Base-by-base conservation (phyloP, 306 rosid genomes). In the Pyrus pyrifolia region DNA sequence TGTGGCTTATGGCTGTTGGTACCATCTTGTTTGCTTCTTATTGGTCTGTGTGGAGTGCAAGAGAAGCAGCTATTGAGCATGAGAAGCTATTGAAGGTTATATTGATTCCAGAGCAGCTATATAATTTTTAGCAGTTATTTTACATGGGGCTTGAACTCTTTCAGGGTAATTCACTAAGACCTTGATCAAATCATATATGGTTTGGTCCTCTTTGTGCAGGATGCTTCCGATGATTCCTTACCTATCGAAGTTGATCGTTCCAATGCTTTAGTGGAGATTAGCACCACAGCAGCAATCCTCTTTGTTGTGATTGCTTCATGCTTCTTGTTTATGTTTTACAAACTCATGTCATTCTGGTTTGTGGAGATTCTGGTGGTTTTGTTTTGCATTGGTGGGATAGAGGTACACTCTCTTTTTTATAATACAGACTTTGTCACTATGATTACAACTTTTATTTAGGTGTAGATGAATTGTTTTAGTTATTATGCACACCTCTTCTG, bases 1-100 rank as follows among this genome's bases (percentile, higher is more conserved):
- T 94, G 74, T 94, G 98, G 98, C 98, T 94, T 53, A 94, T 94
- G 98, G 98, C 98, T 80, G 96, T 92, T 80, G 97, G 96, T 63
- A 94, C 98, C 84, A 89, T 94, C 86, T 80, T 94, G 74, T 86
- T 90, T 87, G 93, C 93, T 58, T 94, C 98, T 46, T 94, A 87
- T 84, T 94, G 98, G 98, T 92, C 98, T 81, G 97, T 97, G 38
- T 90, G 98, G 98, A 87, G 90, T 65, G 90, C 97, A 58, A 81
- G 93, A 84, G 98, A 94, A 89, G 93, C 93, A 52, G 91, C 90
- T 75, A 85, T 91, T 67, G 98, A 94, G 85, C 89, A 80, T 76
- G 97, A 94, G 78, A 92, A 92, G 87, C 93, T 94, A 67, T 79
- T 89, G 79, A 95, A 95, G 93, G 99, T 95, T 23, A 44, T 71